Evolutionary conservation across 352 stramenopile species (phyloP).

Genomic region (Blastocystis sp.): DNA sequence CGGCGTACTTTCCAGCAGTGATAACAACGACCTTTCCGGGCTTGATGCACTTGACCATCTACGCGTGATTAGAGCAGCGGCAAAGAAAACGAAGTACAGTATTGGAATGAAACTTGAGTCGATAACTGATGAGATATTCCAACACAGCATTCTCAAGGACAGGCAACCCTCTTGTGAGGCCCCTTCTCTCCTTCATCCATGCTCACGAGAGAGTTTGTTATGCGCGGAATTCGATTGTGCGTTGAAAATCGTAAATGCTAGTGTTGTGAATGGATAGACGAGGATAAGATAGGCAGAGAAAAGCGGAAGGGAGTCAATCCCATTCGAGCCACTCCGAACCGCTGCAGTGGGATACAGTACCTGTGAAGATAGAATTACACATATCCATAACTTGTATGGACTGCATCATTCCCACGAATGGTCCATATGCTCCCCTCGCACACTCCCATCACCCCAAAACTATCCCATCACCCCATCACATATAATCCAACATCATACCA

Average conservation of each 20-base stretch:
- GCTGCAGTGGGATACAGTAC: neutral
- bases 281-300: neutral
- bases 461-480: neutral
- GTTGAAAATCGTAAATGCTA: neutral
- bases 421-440: no score
- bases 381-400: no score
- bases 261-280: neutral
- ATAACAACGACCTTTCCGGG: constrained; percentile 75
- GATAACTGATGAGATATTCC: constrained; percentile 12
- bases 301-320: neutral
- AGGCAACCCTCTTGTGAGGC: constrained; percentile 38
- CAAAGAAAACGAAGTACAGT: neutral
- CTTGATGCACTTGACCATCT: constrained; percentile 75
- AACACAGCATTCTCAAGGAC: neutral
- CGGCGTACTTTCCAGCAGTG: constrained; percentile 72
- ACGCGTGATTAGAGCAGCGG: neutral
- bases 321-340: neutral
- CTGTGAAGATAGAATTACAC: no score
- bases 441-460: no score
- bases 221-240: neutral
- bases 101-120: constrained; percentile 39
- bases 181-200: neutral
- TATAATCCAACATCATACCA: neutral
- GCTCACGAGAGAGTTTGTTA: neutral
- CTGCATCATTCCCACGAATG: neutral